A percentile compares a stretch with the other conserved stretches of the same genome.
phyloP scores from a whole-genome alignment of 768 basidiomycete species.

The Tulasnella sp. region DNA sequence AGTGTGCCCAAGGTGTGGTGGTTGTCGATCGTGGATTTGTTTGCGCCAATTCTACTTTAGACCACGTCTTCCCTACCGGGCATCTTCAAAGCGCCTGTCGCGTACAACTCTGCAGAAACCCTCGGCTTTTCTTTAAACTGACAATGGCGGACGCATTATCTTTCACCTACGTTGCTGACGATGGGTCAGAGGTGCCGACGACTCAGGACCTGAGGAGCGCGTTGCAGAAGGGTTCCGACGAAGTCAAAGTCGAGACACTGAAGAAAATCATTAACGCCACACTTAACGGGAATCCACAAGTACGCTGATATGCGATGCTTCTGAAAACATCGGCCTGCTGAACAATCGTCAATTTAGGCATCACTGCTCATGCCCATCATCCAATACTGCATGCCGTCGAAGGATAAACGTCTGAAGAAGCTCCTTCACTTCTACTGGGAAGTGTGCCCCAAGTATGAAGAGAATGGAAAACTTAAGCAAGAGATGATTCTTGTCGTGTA shows the following conservation, averaged over 20 bases:
- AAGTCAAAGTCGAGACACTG: constrained; percentile 93
- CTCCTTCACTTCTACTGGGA: constrained; percentile 93
- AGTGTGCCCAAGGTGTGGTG: neutral
- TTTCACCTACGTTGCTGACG: constrained; percentile 64
- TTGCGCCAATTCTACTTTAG: neutral
- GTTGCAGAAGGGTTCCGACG: constrained; percentile 92
- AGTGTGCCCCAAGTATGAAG: constrained; percentile 95
- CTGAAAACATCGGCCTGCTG: neutral
- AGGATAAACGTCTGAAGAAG: constrained; percentile 96
- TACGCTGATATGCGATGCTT: constrained; percentile 27
- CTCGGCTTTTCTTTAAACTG: neutral
- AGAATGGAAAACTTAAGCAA: constrained; percentile 94
- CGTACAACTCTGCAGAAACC: neutral
- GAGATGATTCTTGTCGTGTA: constrained; percentile 99
- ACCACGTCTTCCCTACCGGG: constrained; percentile 3
- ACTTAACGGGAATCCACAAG: constrained; percentile 90
- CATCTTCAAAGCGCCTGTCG: neutral
- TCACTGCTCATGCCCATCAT: constrained; percentile 94
- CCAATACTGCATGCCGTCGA: constrained; percentile 92
- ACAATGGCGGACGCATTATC: constrained; percentile 32
- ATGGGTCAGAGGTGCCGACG: constrained; percentile 61
- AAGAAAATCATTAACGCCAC: constrained; percentile 87
- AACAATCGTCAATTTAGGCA: constrained; percentile 40
- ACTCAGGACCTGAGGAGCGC: constrained; percentile 67
- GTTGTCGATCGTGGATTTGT: neutral